Evolutionary conservation across 306 rosid species (phyloP).

Genomic region (Acmispon strigosus): DNA sequence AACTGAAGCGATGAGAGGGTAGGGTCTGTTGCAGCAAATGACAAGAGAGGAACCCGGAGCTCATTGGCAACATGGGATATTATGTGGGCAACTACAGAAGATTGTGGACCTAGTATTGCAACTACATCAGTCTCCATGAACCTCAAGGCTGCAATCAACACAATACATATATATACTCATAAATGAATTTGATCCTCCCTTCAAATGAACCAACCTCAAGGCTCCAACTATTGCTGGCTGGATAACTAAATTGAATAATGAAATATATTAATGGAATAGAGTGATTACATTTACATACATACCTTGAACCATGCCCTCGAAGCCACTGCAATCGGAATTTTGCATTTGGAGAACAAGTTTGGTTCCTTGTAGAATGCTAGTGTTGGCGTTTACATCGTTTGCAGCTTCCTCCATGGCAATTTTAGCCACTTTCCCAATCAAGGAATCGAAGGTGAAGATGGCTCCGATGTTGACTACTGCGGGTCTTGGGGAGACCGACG

Average conservation of each 20-base stretch:
- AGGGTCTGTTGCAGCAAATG: slow-evolving; percentile 94
- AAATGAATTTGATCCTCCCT: neutral
- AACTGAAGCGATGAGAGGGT: slow-evolving; percentile 77
- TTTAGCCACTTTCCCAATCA: slow-evolving; percentile 75
- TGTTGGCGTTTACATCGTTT: slow-evolving; percentile 73
- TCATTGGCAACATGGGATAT: slow-evolving; percentile 83
- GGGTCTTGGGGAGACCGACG: slow-evolving; percentile 36
- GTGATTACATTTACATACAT: neutral
- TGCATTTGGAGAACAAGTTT: slow-evolving; percentile 38
- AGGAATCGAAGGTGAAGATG: slow-evolving; percentile 57
- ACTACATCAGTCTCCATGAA: slow-evolving; percentile 77
- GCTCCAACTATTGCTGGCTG: too few species aligned
- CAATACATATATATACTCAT: neutral
- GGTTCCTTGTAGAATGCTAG: slow-evolving; percentile 50
- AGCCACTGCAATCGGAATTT: slow-evolving; percentile 78
- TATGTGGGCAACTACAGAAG: slow-evolving; percentile 87
- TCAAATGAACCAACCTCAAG: too few species aligned
- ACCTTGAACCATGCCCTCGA: slow-evolving; percentile 84
- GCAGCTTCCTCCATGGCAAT: slow-evolving; percentile 77
- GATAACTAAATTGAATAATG: neutral
- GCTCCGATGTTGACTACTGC: slow-evolving; percentile 65
- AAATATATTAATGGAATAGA: neutral
- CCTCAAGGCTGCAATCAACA: slow-evolving; percentile 59
- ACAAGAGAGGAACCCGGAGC: slow-evolving; percentile 73
- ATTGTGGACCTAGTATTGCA: slow-evolving; percentile 89